These are phyloP conservation scores for Trichoderma brevicompactum DNA, from an alignment of 2,329 filamentous ascomycete species.

Conservation along the genomic window DNA sequence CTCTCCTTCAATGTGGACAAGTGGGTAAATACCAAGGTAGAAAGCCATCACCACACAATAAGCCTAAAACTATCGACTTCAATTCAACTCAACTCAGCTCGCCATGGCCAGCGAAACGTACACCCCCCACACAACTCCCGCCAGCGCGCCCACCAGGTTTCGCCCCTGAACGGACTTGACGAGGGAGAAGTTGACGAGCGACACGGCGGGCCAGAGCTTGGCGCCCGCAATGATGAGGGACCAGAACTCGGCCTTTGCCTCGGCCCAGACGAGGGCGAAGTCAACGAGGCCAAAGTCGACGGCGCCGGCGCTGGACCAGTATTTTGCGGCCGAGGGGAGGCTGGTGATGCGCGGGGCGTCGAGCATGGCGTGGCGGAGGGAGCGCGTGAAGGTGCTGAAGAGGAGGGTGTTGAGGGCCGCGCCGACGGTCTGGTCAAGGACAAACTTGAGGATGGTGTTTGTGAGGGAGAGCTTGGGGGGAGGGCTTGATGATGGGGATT, in stretches of 20 bases:
- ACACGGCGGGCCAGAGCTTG: constrained; percentile 71
- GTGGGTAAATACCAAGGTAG: neutral
- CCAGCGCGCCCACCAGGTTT: constrained; percentile 71
- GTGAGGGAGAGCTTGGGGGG: constrained; percentile 52
- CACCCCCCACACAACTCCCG: constrained; percentile 74
- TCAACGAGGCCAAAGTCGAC: constrained; percentile 53
- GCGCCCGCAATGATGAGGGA: constrained; percentile 70
- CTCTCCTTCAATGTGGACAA: neutral
- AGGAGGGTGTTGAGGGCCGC: constrained; percentile 67
- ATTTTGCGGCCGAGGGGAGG: constrained; percentile 42
- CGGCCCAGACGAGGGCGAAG: constrained; percentile 49
- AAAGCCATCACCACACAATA: neutral
- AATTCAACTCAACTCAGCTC: constrained; percentile 31
- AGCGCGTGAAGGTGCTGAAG: constrained; percentile 64
- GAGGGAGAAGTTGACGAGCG: constrained; percentile 68
- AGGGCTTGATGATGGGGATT: neutral
- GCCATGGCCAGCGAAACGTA: constrained; percentile 69
- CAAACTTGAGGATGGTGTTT: constrained; percentile 70
- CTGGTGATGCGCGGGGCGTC: constrained; percentile 45
- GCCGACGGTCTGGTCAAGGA: constrained; percentile 71
- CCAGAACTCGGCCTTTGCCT: constrained; percentile 61
- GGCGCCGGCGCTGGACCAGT: constrained; percentile 45
- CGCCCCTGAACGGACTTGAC: constrained; percentile 72
- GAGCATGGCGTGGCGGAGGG: constrained; percentile 56
- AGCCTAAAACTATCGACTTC: neutral